Conservation (phyloP, 306 rosid genomes). For the Corylus heterophylla region DNA sequence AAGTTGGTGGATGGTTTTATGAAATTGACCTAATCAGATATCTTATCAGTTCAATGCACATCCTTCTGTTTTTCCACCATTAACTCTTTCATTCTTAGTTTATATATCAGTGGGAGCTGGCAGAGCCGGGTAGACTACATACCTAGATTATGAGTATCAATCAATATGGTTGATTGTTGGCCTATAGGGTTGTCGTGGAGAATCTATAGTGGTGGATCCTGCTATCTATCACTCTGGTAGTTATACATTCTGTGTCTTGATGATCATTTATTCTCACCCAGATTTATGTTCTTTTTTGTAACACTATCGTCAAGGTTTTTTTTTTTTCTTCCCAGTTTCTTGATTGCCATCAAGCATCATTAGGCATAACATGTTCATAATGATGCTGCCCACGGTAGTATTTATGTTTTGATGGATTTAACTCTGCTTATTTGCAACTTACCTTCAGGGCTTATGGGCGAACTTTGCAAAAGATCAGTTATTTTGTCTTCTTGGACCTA, state of each 20-base stretch:
- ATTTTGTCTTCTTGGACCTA: conserved; percentile 91
- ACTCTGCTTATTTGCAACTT: conserved; percentile 23
- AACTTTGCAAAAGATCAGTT: conserved; percentile 79
- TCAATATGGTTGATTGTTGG: background rate
- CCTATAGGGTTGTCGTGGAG: background rate
- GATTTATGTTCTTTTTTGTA: background rate
- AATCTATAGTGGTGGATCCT: background rate
- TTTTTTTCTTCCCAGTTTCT: background rate
- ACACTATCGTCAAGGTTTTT: background rate
- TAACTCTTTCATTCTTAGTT: background rate
- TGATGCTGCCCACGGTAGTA: background rate
- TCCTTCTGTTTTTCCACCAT: background rate
- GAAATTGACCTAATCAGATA: background rate
- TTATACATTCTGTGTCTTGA: background rate
- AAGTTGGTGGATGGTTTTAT: background rate
- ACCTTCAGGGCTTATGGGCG: conserved; percentile 84
- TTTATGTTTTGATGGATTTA: conserved; percentile 10
- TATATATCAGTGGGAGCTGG: background rate
- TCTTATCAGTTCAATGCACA: background rate
- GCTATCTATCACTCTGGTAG: background rate
- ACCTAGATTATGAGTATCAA: background rate
- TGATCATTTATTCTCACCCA: background rate
- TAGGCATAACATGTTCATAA: background rate
- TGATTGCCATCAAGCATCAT: background rate
- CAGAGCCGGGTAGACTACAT: background rate